phyloP scores from a whole-genome alignment of 371 early-diverging fungal genomes.

The Mortierella sp. region DNA sequence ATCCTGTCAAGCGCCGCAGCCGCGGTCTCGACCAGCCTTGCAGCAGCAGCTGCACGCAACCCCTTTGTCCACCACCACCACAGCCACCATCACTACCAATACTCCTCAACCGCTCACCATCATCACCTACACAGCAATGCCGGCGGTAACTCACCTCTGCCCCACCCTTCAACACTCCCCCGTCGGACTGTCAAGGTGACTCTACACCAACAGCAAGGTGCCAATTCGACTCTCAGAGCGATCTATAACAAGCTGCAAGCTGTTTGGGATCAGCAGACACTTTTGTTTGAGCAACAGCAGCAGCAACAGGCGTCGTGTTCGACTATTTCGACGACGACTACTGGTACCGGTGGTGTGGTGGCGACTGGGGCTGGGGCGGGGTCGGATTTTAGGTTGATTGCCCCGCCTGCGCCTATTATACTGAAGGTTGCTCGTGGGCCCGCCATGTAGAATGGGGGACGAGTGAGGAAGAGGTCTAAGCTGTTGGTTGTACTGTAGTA shows the following conservation, averaged over 20 bases:
- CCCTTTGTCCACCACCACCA: slow-evolving; percentile 24
- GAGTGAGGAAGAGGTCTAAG: not conserved
- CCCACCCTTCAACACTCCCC: slow-evolving; percentile 13
- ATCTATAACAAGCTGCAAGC: slow-evolving; percentile 29
- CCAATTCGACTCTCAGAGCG: slow-evolving; percentile 43
- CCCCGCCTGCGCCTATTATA: slow-evolving; percentile 12
- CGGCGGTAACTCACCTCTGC: slow-evolving; percentile 19
- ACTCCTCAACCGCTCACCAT: slow-evolving; percentile 1
- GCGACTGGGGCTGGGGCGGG: not conserved
- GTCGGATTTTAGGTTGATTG: slow-evolving; percentile 21
- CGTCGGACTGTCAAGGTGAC: slow-evolving; percentile 39
- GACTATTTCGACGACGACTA: not conserved
- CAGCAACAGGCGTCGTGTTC: not conserved
- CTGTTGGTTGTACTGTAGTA: too few relatives aligned
- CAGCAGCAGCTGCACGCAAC: slow-evolving; percentile 33
- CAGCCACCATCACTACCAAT: slow-evolving; percentile 4
- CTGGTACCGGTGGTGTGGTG: not conserved
- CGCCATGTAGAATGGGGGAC: slow-evolving; percentile 21
- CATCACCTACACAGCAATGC: not conserved
- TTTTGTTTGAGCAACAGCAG: slow-evolving; percentile 14
- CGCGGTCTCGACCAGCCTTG: slow-evolving; percentile 25
- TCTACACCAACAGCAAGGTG: slow-evolving; percentile 47
- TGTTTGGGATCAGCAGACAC: slow-evolving; percentile 36
- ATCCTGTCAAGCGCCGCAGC: slow-evolving; percentile 41
- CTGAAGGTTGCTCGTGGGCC: slow-evolving; percentile 35